A percentile compares a stretch with the other conserved stretches of the same genome.
These are phyloP conservation scores for Phytophthora citrophthora DNA, from an alignment of 352 stramenopile genomes.

Conservation along the genomic window DNA sequence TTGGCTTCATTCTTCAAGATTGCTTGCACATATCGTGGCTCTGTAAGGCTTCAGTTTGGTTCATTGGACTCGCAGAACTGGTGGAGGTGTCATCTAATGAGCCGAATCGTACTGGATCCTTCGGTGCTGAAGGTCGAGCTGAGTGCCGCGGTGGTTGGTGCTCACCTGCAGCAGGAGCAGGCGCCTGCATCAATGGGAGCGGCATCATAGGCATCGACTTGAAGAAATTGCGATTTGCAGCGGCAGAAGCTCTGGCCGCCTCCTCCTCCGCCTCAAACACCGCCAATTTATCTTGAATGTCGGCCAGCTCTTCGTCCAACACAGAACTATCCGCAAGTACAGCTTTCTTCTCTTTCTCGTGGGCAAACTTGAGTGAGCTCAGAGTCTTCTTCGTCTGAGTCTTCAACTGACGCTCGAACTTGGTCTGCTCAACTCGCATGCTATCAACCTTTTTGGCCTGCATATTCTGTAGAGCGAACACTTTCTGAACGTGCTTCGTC, in stretches of 20 bases:
- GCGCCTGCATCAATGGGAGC: conserved; percentile 38
- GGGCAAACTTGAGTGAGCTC: conserved; percentile 47
- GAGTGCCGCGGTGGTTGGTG: conserved; percentile 25
- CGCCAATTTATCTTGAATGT: conserved; percentile 28
- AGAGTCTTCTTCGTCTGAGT: conserved; percentile 62
- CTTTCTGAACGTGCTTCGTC: conserved; percentile 59
- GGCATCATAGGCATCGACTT: conserved; percentile 44
- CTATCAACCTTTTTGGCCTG: conserved; percentile 41
- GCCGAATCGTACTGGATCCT: conserved; percentile 23
- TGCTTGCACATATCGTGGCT: conserved; percentile 30
- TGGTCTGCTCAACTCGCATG: conserved; percentile 49
- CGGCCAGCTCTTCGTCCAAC: conserved; percentile 41
- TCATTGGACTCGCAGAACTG: conserved; percentile 31
- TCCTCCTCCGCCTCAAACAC: conserved; percentile 35
- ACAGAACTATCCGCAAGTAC: conserved; percentile 35
- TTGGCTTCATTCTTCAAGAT: conserved; percentile 24
- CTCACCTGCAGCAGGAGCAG: conserved; percentile 20
- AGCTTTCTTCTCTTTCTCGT: conserved; percentile 56
- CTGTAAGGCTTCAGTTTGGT: conserved; percentile 10
- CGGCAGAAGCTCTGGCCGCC: conserved; percentile 15
- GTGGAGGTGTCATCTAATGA: conserved; percentile 31
- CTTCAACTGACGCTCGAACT: conserved; percentile 59
- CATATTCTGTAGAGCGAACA: conserved; percentile 57
- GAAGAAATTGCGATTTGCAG: conserved; percentile 50
- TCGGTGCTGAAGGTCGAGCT: conserved; percentile 6